Conservation (phyloP, 1,139 yeast species). For the Geotrichum restrictum region DNA sequence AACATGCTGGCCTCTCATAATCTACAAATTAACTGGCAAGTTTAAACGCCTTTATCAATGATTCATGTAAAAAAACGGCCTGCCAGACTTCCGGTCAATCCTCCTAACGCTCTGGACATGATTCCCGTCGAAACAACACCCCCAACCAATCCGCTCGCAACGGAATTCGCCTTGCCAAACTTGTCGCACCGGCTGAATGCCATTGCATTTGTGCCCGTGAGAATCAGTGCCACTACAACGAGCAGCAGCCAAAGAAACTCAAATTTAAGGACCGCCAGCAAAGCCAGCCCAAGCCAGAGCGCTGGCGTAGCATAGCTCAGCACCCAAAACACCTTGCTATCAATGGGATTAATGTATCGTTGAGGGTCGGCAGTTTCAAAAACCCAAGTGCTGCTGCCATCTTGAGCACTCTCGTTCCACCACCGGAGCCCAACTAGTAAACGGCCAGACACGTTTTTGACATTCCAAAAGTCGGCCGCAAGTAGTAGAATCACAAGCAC, state of each 20-base stretch:
- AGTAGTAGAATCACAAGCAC: slow-evolving; percentile 68
- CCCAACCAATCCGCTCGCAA: slow-evolving; percentile 47
- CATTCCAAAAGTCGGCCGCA: slow-evolving; percentile 91
- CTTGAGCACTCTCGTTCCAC: slow-evolving; percentile 64
- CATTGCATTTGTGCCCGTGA: slow-evolving; percentile 76
- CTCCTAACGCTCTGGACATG: slow-evolving; percentile 22
- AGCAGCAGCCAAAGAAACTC: slow-evolving; percentile 66
- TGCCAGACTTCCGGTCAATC: slow-evolving; percentile 20
- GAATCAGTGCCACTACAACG: slow-evolving; percentile 57
- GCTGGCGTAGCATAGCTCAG: slow-evolving; percentile 71
- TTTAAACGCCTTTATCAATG: no score
- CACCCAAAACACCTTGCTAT: slow-evolving; percentile 83
- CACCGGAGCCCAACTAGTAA: slow-evolving; percentile 86
- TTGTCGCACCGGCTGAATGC: slow-evolving; percentile 91
- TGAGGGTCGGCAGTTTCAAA: slow-evolving; percentile 83
- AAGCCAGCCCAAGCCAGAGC: slow-evolving; percentile 67
- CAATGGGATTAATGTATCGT: slow-evolving; percentile 83
- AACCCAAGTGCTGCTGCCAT: slow-evolving; percentile 79
- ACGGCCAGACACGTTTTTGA: slow-evolving; percentile 86
- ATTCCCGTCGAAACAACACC: slow-evolving; percentile 31
- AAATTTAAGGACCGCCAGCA: slow-evolving; percentile 72
- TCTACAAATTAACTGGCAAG: no score
- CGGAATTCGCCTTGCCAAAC: slow-evolving; percentile 72
- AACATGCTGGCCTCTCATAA: no score
- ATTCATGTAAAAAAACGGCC: slow-evolving; percentile 19